Base-by-base conservation (phyloP, 2,329 filamentous ascomycete species). In the Aspergillus sp. region DNA sequence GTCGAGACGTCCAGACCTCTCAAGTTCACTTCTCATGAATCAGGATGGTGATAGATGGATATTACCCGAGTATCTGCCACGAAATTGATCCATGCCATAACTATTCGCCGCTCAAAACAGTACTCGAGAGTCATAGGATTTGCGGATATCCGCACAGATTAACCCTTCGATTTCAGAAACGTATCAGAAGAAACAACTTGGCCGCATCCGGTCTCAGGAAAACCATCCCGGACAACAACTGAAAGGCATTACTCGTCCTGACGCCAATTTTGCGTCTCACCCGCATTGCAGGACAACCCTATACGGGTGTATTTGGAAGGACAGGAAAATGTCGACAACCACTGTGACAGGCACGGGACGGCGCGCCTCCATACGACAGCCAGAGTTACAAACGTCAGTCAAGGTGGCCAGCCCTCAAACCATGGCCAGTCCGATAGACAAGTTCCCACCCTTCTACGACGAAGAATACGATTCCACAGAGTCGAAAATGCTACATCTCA, bases 401-500 rank as follows among this genome's bases (percentile, higher is more conserved):
- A 70, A 66, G 37, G 54, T 66, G 19, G 61, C 69, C 11, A 66
- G 53, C 53, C 58, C 68, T n/a, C 71, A 75, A 55, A 60, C 66
- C 22, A 68, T 68, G 62, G 72, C 60, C 39, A 75, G 67, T 50
- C 72, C 71, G 44, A 61, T 73, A 56, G 77, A 80, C 62, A 73
- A 77, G 56, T 80, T 80, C 51, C 77, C 77, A 44, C 69, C 73
- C 1, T 76, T 76, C 51, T 67, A 75, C 57, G 75, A 77, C 60
- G 72, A 77, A 48, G 61, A 66, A 51, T 61, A 69, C 22, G 71
- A 75, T 34, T 56, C 63, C 54, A 51, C 64, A 39, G 69, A 72
- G 50, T 53, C 66, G 50, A 63, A 63, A 51, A 65, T 67, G 33
- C 56, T 63, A 47, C 65, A 65, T 37, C 57, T 64, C 47, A 66